Percentiles rank a stretch among this genome's conserved stretches.
These are phyloP conservation scores for Aspergillus diversus DNA, from an alignment of 495 filamentous ascomycete species.

Conservation along the genomic window DNA sequence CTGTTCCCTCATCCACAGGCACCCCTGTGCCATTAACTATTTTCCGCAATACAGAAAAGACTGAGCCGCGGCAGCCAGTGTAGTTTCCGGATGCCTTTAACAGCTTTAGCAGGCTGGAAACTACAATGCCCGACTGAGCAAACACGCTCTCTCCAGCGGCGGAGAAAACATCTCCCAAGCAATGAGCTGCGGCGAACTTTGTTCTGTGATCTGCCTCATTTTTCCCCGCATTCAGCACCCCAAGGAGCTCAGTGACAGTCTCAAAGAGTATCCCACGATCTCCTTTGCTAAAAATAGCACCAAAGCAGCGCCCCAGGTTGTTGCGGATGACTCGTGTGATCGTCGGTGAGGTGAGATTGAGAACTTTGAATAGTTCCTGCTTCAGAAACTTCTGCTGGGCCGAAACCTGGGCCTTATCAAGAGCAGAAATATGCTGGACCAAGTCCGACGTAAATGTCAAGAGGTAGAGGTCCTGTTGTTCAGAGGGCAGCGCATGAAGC, in stretches of 20 bases:
- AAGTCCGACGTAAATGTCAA: slow-evolving; percentile 86
- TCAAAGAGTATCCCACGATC: slow-evolving; percentile 93
- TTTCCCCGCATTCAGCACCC: slow-evolving; percentile 76
- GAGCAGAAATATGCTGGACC: slow-evolving; percentile 73
- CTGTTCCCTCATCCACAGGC: slow-evolving; percentile 82
- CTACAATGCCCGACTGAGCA: slow-evolving; percentile 75
- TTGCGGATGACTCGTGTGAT: slow-evolving; percentile 89
- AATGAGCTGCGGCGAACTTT: slow-evolving; percentile 87
- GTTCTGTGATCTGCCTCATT: slow-evolving; percentile 73
- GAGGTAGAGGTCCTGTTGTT: slow-evolving; percentile 94
- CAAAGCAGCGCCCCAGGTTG: slow-evolving; percentile 82
- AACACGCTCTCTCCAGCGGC: slow-evolving; percentile 93
- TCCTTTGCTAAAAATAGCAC: slow-evolving; percentile 81
- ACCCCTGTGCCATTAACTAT: slow-evolving; percentile 69
- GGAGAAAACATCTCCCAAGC: slow-evolving; percentile 86
- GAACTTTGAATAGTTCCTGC: slow-evolving; percentile 86
- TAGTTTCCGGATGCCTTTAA: slow-evolving; percentile 80
- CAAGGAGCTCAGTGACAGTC: slow-evolving; percentile 85
- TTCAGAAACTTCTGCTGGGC: slow-evolving; percentile 87
- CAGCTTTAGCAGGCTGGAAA: slow-evolving; percentile 71
- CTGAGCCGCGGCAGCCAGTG: slow-evolving; percentile 78
- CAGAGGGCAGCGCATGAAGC: slow-evolving; percentile 85
- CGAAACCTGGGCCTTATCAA: slow-evolving; percentile 77
- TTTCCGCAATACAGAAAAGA: slow-evolving; percentile 81
- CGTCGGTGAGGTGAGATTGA: slow-evolving; percentile 81